Percentiles rank a stretch among this genome's conserved stretches.
These are phyloP conservation scores for Morella rubra DNA, from an alignment of 306 rosid genomes.

Conservation along the genomic window DNA sequence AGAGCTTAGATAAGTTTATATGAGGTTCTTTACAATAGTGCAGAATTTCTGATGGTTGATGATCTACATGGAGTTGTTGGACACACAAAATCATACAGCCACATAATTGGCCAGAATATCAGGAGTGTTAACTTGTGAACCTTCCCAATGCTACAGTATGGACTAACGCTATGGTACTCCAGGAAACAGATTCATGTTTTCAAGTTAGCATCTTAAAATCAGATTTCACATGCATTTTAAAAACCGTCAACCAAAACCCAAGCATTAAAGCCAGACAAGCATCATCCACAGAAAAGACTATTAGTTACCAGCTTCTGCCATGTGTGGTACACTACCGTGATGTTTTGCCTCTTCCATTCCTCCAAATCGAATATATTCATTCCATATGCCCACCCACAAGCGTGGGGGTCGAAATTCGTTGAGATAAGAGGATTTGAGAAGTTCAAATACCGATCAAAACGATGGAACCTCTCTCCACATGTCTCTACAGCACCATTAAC, in stretches of 20 bases:
- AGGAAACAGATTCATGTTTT: neutral
- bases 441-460: constrained; percentile 93
- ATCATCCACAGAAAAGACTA: constrained; percentile 1
- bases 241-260: neutral
- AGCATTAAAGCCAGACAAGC: neutral
- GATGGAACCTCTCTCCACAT: constrained; percentile 94
- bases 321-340: constrained; percentile 83
- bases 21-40: neutral
- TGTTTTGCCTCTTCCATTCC: constrained; percentile 94
- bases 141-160: neutral
- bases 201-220: neutral
- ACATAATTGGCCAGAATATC: neutral
- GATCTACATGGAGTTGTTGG: neutral
- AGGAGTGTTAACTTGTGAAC: neutral
- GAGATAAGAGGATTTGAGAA: constrained; percentile 93
- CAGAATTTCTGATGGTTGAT: neutral
- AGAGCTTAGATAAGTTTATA: neutral
- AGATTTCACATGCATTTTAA: neutral
- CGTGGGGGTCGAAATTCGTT: constrained; percentile 79
- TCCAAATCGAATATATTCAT: constrained; percentile 92
- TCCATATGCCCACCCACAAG: constrained; percentile 99
- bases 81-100: neutral
- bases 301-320: constrained; percentile 93
- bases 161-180: neutral
- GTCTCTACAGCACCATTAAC: constrained; percentile 99